phyloP scores from a whole-genome alignment of 768 basidiomycete genomes.

The Phaeotremella fagi region DNA sequence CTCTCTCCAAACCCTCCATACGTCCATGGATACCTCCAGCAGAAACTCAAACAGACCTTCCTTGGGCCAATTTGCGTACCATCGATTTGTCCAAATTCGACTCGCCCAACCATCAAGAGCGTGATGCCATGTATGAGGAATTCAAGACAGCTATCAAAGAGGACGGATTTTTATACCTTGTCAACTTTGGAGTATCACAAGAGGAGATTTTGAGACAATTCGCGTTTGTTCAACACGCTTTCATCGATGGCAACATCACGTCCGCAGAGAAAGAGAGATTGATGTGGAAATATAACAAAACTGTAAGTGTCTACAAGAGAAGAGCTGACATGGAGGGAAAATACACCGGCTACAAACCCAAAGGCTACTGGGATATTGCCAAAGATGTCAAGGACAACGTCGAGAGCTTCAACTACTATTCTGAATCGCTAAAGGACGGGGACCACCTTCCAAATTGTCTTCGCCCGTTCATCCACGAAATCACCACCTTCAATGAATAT shows the following conservation, averaged over 20 bases:
- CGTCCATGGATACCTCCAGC: constrained; percentile 1
- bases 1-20: background rate
- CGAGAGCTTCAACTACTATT: background rate
- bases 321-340: background rate
- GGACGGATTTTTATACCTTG: constrained; percentile 13
- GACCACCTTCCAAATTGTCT: background rate
- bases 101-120: constrained; percentile 1
- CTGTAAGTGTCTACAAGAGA: background rate
- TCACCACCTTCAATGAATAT: constrained; percentile 1
- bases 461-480: background rate
- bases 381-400: constrained; percentile 6
- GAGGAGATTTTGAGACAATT: constrained; percentile 11
- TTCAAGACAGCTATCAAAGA: constrained; percentile 4
- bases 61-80: constrained; percentile 2
- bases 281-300: constrained; percentile 7
- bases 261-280: constrained; percentile 9
- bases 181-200: constrained; percentile 10
- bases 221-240: constrained; percentile 2
- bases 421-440: background rate
- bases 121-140: background rate
- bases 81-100: constrained; percentile 13
- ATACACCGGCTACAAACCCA: constrained; percentile 7
- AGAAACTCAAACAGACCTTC: constrained; percentile 2
- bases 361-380: constrained; percentile 11
- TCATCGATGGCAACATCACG: constrained; percentile 8